phyloP scores from a whole-genome alignment of 257 asterid species.

The Solanum peruvianum region DNA sequence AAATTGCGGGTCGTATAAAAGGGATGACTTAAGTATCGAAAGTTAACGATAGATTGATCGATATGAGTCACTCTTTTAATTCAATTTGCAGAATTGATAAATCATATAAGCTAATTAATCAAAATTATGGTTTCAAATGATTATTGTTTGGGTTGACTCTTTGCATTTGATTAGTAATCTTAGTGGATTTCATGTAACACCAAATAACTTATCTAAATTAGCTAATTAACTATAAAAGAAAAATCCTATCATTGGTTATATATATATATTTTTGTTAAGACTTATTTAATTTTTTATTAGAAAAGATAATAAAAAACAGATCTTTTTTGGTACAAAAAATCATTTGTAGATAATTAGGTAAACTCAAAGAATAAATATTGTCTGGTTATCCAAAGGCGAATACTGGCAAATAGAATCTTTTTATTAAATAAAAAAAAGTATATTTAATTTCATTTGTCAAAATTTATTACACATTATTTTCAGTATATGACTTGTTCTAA shows the following conservation, averaged over 20 bases:
- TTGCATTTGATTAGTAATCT: background rate
- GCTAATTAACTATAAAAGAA: background rate
- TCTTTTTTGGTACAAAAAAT: background rate
- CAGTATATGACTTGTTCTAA: background rate
- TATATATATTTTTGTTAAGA: background rate
- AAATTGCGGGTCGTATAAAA: no score
- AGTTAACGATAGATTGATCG: no score
- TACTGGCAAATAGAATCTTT: conserved; percentile 21
- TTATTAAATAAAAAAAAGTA: background rate
- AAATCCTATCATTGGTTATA: background rate
- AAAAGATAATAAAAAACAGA: background rate
- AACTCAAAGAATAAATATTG: conserved; percentile 5
- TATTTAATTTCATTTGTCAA: background rate
- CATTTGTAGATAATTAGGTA: background rate
- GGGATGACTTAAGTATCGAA: no score
- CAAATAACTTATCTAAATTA: background rate
- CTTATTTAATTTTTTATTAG: background rate
- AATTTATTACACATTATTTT: background rate
- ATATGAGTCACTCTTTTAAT: no score
- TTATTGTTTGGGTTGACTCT: background rate
- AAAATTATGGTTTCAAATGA: background rate
- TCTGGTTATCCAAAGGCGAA: conserved; percentile 15
- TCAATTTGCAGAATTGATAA: background rate
- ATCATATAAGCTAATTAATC: background rate
- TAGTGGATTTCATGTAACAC: background rate